These are phyloP conservation scores for Pseudogymnoascus sp. DNA, from an alignment of 2,329 filamentous ascomycete genomes.

Conservation along the genomic window DNA sequence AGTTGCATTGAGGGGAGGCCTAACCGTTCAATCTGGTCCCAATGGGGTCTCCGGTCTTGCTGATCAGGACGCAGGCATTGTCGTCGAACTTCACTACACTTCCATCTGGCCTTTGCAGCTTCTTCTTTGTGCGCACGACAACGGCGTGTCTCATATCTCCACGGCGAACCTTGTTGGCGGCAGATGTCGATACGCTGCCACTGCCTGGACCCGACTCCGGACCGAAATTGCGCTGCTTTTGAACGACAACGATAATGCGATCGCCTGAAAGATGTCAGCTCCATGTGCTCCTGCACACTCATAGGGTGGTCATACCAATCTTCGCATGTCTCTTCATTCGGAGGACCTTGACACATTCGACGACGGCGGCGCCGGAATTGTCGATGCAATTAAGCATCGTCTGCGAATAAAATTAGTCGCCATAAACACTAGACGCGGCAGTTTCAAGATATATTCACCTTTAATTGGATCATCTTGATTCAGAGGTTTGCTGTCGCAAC, in stretches of 20 bases:
- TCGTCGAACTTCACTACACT: constrained; percentile 91
- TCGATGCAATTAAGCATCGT: constrained; percentile 99
- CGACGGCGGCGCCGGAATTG: constrained; percentile 91
- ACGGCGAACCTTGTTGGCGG: constrained; percentile 87
- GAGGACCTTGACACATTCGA: constrained; percentile 91
- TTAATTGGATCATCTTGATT: constrained; percentile 82
- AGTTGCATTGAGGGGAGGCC: constrained; percentile 21
- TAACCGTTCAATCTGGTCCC: constrained; percentile 80
- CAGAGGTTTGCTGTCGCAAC: constrained; percentile 2
- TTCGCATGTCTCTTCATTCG: constrained; percentile 83
- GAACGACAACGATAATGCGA: constrained; percentile 93
- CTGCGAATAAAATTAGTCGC: constrained; percentile 39
- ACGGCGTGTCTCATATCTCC: constrained; percentile 96
- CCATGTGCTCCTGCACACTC: neutral
- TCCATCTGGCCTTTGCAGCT: constrained; percentile 79
- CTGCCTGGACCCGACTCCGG: constrained; percentile 61
- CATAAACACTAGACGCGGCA: neutral
- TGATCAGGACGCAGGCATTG: constrained; percentile 95
- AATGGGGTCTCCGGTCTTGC: constrained; percentile 93
- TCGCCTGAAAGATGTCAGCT: constrained; percentile 58
- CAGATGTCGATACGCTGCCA: constrained; percentile 63
- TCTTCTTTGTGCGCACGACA: constrained; percentile 84
- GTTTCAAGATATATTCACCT: constrained; percentile 43
- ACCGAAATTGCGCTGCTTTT: constrained; percentile 81
- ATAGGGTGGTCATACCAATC: constrained; percentile 59